These are phyloP conservation scores for Apiospora marii DNA, from an alignment of 2,329 filamentous ascomycete species.

Conservation along the genomic window DNA sequence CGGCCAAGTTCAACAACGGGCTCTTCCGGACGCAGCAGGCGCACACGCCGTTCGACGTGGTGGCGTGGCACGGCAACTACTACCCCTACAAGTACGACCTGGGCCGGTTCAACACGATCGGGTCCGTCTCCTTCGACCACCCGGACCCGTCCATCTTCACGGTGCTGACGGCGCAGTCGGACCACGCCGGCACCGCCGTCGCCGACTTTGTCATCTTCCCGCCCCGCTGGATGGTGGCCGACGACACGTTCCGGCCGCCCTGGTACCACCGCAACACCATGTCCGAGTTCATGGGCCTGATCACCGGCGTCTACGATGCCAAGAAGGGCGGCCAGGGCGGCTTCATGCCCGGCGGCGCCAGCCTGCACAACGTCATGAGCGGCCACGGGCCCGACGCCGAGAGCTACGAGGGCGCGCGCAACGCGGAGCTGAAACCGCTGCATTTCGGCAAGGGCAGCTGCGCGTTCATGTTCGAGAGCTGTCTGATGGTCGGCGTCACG, in stretches of 20 bases:
- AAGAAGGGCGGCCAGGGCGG: constrained; percentile 55
- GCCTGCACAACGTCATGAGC: constrained; percentile 68
- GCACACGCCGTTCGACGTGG: constrained; percentile 73
- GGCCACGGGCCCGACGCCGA: constrained; percentile 61
- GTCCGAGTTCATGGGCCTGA: constrained; percentile 61
- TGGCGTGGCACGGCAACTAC: constrained; percentile 77
- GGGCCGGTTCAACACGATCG: constrained; percentile 72
- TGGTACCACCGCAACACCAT: constrained; percentile 69
- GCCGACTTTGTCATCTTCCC: constrained; percentile 71
- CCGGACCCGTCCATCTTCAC: constrained; percentile 75
- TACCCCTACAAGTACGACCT: constrained; percentile 77
- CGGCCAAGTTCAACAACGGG: constrained; percentile 67
- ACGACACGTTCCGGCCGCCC: constrained; percentile 67
- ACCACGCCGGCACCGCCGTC: constrained; percentile 60
- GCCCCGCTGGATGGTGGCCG: constrained; percentile 66
- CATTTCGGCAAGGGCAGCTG: constrained; percentile 69
- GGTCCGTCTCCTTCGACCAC: constrained; percentile 72
- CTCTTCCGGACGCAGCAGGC: constrained; percentile 67
- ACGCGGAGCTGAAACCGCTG: constrained; percentile 66
- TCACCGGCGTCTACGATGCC: constrained; percentile 58
- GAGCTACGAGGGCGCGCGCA: constrained; percentile 63
- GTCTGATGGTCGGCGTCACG: constrained; percentile 74
- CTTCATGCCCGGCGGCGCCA: constrained; percentile 57
- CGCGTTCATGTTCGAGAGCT: constrained; percentile 76
- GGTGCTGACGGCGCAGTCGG: constrained; percentile 62